Conservation (phyloP, 2,329 filamentous ascomycete species). For the Blumeria graminis region DNA sequence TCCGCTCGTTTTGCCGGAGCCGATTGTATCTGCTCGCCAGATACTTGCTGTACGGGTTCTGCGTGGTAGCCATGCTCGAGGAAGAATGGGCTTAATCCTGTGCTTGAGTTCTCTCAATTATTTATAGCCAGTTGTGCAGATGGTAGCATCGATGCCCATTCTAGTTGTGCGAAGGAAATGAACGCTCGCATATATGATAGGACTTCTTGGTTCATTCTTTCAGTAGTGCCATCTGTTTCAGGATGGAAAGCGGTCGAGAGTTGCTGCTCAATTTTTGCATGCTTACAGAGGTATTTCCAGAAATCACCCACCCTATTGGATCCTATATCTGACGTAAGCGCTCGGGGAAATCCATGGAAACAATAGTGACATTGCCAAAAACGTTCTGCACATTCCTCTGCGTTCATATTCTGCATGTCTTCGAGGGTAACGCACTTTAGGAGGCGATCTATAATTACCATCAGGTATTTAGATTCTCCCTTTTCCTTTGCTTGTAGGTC, state of each 20-base stretch:
- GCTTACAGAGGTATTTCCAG: neutral
- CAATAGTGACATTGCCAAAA: neutral
- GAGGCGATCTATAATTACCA: neutral
- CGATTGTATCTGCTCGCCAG: neutral
- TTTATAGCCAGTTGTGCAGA: neutral
- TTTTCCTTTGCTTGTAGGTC: neutral
- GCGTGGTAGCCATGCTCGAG: neutral
- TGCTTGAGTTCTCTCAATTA: neutral
- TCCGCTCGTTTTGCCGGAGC: neutral
- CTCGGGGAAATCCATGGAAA: neutral
- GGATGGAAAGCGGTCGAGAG: neutral
- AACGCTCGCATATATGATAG: neutral
- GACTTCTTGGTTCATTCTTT: neutral
- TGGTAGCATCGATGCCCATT: neutral
- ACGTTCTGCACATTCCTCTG: neutral
- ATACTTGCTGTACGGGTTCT: neutral
- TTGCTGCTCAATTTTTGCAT: neutral
- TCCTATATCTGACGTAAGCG: neutral
- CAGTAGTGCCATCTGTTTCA: too few relatives aligned
- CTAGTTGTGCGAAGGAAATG: too few relatives aligned
- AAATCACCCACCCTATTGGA: too few relatives aligned
- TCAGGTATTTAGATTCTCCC: neutral
- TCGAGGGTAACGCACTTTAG: neutral
- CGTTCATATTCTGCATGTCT: neutral
- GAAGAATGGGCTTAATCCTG: neutral